Percentiles rank a stretch among this genome's conserved stretches.
Evolutionary conservation across 148 eudicot genomes (phyloP).

Genomic region (Simmondsia chinensis): DNA sequence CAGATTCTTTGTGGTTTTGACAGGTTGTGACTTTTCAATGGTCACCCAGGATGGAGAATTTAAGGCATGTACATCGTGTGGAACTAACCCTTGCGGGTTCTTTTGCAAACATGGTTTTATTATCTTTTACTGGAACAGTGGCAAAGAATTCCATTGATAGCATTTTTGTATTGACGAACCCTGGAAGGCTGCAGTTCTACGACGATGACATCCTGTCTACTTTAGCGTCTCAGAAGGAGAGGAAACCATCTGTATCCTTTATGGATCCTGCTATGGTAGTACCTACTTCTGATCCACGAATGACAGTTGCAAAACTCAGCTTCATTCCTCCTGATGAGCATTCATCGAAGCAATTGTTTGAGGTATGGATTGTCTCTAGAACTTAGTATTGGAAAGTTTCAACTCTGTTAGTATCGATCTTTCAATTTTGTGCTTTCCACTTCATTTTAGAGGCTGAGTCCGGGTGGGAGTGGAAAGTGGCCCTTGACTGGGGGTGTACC

Average conservation of each 20-base stretch:
- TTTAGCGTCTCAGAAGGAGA: constrained; percentile 30
- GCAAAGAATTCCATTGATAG: constrained; percentile 32
- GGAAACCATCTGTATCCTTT: constrained; percentile 29
- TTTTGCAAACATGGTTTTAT: constrained; percentile 60
- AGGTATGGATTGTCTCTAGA: constrained; percentile 12
- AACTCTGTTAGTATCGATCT: constrained; percentile 1
- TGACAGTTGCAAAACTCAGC: constrained; percentile 44
- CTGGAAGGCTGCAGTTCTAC: constrained; percentile 49
- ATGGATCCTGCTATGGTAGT: constrained; percentile 33
- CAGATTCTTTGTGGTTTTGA: constrained; percentile 9
- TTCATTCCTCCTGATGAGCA: constrained; percentile 17
- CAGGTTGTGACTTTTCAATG: constrained; percentile 65
- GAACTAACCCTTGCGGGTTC: constrained; percentile 50
- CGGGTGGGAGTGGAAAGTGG: constrained; percentile 27
- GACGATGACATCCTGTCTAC: constrained; percentile 30
- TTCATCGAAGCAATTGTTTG: constrained; percentile 16
- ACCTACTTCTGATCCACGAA: constrained; percentile 44
- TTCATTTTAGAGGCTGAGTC: constrained; percentile 22
- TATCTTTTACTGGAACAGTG: constrained; percentile 30
- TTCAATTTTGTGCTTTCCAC: background rate
- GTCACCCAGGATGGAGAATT: constrained; percentile 55
- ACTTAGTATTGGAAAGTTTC: background rate
- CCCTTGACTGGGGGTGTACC: constrained; percentile 57
- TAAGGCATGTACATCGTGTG: constrained; percentile 49
- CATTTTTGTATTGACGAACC: constrained; percentile 61